A percentile compares a stretch with the other conserved stretches of the same genome.
Conservation (phyloP, 768 basidiomycete species). For the Amylocystis lapponica region DNA sequence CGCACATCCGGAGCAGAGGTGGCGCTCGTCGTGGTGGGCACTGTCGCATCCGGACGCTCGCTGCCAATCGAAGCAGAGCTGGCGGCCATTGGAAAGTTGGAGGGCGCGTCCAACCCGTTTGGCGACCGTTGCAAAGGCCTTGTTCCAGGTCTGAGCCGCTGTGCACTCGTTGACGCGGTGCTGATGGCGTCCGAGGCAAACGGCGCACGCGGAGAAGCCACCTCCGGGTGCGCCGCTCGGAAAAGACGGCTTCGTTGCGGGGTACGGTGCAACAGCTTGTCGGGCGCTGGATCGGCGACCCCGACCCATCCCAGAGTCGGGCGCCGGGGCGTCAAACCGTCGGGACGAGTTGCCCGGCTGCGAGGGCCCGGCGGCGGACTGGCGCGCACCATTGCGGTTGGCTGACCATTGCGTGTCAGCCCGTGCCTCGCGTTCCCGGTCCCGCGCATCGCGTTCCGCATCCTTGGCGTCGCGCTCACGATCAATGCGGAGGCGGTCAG, state of each 20-base stretch:
- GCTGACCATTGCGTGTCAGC: background rate
- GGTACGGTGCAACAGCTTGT: too few species aligned
- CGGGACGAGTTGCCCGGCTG: background rate
- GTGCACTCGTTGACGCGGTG: background rate
- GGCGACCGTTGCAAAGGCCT: background rate
- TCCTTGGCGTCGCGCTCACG: background rate
- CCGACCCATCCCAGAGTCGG: too few species aligned
- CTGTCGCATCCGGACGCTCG: too few species aligned
- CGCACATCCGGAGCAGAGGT: background rate
- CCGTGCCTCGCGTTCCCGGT: background rate
- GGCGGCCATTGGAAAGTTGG: background rate
- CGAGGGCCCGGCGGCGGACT: background rate
- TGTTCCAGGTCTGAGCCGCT: background rate
- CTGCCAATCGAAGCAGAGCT: too few species aligned
- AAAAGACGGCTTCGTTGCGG: background rate
- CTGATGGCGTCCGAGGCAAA: constrained; percentile 1
- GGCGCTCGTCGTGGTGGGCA: too few species aligned
- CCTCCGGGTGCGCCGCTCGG: background rate
- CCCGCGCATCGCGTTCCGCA: background rate
- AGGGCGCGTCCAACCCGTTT: background rate
- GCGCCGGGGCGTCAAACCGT: too few species aligned
- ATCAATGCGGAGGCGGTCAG: too few species aligned
- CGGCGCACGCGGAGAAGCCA: background rate
- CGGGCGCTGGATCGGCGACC: too few species aligned
- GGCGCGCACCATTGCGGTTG: background rate